A percentile compares a stretch with the other conserved stretches of the same genome.
Conservation (phyloP, 1,284 basidiomycete species). For the Sanghuangporus baumii region DNA sequence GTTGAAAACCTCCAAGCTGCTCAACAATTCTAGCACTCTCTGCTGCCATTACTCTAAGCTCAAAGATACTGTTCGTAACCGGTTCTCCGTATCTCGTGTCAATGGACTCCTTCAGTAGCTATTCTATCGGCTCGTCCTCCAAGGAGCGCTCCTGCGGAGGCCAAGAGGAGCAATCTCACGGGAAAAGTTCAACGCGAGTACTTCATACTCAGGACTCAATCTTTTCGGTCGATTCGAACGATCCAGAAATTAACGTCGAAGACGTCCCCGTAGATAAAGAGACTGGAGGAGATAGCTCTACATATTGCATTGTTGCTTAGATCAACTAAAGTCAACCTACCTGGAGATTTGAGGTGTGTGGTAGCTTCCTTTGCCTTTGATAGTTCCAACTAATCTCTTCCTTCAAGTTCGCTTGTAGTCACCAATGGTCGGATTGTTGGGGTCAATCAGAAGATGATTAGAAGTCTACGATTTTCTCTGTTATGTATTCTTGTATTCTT, state of each 20-base stretch:
- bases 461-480: neutral
- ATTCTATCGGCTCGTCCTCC: no score
- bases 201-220: neutral
- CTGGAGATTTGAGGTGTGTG: neutral
- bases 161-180: no score
- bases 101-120: no score
- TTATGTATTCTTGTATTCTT: neutral
- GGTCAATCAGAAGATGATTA: neutral
- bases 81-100: no score
- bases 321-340: neutral
- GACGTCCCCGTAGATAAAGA: neutral
- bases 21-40: no score
- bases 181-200: no score
- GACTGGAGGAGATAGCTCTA: neutral
- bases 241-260: neutral
- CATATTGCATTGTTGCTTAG: neutral
- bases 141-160: no score
- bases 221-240: neutral
- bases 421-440: neutral
- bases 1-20: no score
- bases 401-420: neutral
- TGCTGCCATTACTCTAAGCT: no score
- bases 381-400: neutral
- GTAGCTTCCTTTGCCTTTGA: neutral
- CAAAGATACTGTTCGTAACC: no score